Conservation (phyloP, 208 protist genomes). For the Crithidia bombi region DNA sequence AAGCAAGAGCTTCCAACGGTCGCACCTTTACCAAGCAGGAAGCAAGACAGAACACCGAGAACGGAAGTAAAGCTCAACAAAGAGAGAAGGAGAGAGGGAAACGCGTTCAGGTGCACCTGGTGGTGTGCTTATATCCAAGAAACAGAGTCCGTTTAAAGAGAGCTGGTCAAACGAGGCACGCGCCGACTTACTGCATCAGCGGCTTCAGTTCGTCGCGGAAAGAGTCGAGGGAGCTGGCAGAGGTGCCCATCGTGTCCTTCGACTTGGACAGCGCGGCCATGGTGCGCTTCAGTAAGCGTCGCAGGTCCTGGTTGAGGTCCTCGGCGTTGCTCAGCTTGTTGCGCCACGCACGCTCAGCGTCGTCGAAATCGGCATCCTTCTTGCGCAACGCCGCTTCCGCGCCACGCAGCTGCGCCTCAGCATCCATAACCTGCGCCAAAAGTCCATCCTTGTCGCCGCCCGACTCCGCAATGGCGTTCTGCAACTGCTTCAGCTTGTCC, state of each 20-base stretch:
- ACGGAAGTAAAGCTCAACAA: too few species aligned
- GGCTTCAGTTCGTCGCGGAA: constrained; percentile 45
- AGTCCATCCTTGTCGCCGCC: constrained; percentile 34
- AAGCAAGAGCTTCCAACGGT: constrained; percentile 3
- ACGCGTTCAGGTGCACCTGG: too few species aligned
- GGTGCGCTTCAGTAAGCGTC: constrained; percentile 35
- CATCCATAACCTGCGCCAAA: constrained; percentile 32
- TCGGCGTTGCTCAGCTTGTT: constrained; percentile 27
- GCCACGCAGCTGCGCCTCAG: constrained; percentile 36
- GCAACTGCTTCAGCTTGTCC: constrained; percentile 50
- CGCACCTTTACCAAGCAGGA: too few species aligned
- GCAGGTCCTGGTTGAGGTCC: constrained; percentile 32
- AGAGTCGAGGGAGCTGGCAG: constrained; percentile 31
- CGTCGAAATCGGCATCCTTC: constrained; percentile 31
- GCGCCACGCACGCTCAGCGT: constrained; percentile 19
- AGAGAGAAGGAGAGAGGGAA: too few species aligned
- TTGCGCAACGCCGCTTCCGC: constrained; percentile 22
- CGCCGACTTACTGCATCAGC: constrained; percentile 30
- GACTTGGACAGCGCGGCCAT: constrained; percentile 38
- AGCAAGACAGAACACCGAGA: too few species aligned
- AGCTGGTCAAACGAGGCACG: too few species aligned
- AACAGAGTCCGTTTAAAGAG: too few species aligned
- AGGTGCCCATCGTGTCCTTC: constrained; percentile 38
- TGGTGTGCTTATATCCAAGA: too few species aligned
- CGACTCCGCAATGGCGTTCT: constrained; percentile 22